phyloP scores from a whole-genome alignment of 495 filamentous ascomycete species.

The Penicillium cinerascens region DNA sequence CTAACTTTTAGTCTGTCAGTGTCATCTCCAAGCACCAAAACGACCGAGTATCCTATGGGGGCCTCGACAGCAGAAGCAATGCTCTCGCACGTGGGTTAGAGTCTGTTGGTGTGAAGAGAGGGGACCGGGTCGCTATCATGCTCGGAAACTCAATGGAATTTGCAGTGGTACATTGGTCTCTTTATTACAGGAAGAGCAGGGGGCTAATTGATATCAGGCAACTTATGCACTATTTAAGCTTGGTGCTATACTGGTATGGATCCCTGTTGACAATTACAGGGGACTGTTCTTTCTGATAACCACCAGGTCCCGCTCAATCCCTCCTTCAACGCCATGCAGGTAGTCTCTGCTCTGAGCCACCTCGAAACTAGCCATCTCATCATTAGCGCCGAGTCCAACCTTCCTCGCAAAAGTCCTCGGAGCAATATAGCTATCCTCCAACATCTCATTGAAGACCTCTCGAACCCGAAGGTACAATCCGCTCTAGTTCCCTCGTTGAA shows the following conservation, averaged over 20 bases:
- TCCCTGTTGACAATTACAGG: not conserved
- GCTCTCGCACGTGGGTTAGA: conserved; percentile 68
- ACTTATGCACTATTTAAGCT: conserved; percentile 93
- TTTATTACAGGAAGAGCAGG: not conserved
- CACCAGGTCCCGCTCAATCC: conserved; percentile 81
- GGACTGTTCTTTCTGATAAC: not conserved
- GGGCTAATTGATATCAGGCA: conserved; percentile 30
- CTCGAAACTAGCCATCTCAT: conserved; percentile 73
- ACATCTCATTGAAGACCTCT: conserved; percentile 60
- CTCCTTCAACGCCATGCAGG: conserved; percentile 77
- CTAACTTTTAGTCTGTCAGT: conserved; percentile 29
- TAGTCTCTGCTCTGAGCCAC: conserved; percentile 72
- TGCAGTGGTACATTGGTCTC: conserved; percentile 54
- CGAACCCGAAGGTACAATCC: conserved; percentile 52
- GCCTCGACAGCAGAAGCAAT: conserved; percentile 73
- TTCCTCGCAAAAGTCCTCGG: conserved; percentile 73
- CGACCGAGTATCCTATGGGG: conserved; percentile 64
- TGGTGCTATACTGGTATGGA: conserved; percentile 74
- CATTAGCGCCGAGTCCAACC: conserved; percentile 80
- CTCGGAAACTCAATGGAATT: conserved; percentile 84
- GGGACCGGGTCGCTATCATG: conserved; percentile 81
- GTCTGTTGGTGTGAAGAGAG: conserved; percentile 73
- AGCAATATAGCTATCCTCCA: conserved; percentile 70
- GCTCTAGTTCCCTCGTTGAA: conserved; percentile 64
- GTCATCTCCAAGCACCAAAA: conserved; percentile 66